Percentiles rank a stretch among this genome's conserved stretches.
Evolutionary conservation across 2,329 filamentous ascomycete genomes (phyloP).

Genomic region (Pseudogymnoascus sp.): DNA sequence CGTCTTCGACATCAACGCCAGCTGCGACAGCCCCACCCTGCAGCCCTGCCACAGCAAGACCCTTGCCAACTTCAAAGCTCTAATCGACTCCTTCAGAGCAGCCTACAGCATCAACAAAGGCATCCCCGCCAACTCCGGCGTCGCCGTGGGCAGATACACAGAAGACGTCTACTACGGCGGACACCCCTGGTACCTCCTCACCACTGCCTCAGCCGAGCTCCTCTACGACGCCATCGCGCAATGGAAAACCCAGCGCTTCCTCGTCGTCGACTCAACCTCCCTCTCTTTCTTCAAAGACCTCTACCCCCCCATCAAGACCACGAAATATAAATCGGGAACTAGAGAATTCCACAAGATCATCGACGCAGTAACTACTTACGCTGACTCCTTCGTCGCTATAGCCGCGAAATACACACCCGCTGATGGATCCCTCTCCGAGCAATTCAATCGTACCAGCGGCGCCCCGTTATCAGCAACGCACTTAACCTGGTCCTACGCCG

Average conservation of each 20-base stretch:
- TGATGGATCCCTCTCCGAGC: constrained; percentile 58
- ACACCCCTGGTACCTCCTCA: constrained; percentile 75
- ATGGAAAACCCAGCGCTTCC: constrained; percentile 54
- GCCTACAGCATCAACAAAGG: constrained; percentile 63
- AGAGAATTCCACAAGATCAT: constrained; percentile 37
- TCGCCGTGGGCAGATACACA: constrained; percentile 57
- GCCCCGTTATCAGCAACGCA: constrained; percentile 55
- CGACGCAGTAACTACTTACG: constrained; percentile 51
- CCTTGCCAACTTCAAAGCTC: constrained; percentile 66
- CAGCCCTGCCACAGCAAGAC: constrained; percentile 51
- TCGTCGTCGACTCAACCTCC: constrained; percentile 56
- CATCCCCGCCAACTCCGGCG: constrained; percentile 48
- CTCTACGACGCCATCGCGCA: constrained; percentile 68
- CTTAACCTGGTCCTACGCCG: constrained; percentile 65
- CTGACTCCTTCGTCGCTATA: constrained; percentile 45
- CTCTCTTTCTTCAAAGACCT: constrained; percentile 65
- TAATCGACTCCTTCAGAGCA: constrained; percentile 65
- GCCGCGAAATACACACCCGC: constrained; percentile 41
- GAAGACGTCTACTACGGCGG: constrained; percentile 69
- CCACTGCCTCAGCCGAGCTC: constrained; percentile 69
- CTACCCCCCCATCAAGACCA: constrained; percentile 49
- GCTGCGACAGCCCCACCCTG: constrained; percentile 63
- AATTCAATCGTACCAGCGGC: constrained; percentile 49
- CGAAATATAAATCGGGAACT: constrained; percentile 44
- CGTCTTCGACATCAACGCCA: constrained; percentile 59